These are phyloP conservation scores for Diutina rugosa DNA, from an alignment of 1,139 yeast species.

Conservation along the genomic window DNA sequence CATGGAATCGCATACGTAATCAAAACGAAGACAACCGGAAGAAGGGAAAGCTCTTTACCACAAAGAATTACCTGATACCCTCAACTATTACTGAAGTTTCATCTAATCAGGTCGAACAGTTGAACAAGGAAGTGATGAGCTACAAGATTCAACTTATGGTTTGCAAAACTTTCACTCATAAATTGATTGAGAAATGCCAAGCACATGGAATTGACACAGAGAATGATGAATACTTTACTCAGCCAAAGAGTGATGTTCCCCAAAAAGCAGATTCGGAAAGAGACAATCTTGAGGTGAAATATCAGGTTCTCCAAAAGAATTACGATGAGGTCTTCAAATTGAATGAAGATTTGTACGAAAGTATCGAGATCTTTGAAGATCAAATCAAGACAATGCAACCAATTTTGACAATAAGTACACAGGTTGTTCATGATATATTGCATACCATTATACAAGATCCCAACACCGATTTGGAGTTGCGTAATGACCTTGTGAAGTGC, in stretches of 20 bases:
- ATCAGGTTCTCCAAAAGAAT: background rate
- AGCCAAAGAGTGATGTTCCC: slow-evolving; percentile 15
- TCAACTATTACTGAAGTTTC: background rate
- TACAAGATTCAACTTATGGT: slow-evolving; percentile 31
- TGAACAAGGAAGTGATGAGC: slow-evolving; percentile 27
- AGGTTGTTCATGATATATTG: background rate
- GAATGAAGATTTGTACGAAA: slow-evolving; percentile 1
- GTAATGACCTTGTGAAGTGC: background rate
- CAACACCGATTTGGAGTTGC: background rate
- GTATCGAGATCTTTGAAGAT: background rate
- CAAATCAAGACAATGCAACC: background rate
- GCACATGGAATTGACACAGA: slow-evolving; percentile 7
- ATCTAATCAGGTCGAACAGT: slow-evolving; percentile 10
- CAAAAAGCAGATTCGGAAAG: slow-evolving; percentile 5
- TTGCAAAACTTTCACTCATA: slow-evolving; percentile 28
- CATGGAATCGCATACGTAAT: background rate
- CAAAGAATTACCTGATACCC: background rate
- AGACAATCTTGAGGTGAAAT: background rate
- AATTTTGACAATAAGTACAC: background rate
- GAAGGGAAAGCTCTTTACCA: background rate
- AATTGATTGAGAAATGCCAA: slow-evolving; percentile 15
- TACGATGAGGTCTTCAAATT: background rate
- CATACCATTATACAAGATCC: background rate
- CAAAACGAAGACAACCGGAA: background rate
- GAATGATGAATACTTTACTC: slow-evolving; percentile 9